These are phyloP conservation scores for Citrus glauca DNA, from an alignment of 345 rosid genomes.

Conservation along the genomic window DNA sequence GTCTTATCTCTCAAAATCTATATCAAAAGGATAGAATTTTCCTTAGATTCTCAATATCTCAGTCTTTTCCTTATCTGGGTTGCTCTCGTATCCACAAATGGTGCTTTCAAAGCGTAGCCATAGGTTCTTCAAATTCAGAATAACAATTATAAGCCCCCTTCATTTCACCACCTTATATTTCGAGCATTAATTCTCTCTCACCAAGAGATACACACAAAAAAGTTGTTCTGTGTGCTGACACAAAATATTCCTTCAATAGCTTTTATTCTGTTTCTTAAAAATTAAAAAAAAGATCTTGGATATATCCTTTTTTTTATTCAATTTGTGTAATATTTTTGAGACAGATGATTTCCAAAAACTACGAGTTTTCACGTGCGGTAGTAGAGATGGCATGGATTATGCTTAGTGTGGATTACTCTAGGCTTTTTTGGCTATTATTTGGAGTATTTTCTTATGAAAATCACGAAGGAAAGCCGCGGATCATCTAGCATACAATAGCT, in stretches of 20 bases:
- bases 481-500: conserved; percentile 39
- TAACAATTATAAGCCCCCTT: not conserved
- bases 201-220: not conserved
- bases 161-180: not conserved
- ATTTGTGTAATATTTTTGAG: not conserved
- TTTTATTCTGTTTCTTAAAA: not conserved
- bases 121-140: conserved; percentile 79
- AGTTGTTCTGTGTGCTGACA: conserved; percentile 19
- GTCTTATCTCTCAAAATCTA: not conserved
- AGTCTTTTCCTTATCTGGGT: not conserved
- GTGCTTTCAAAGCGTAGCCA: conserved; percentile 43
- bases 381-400: conserved; percentile 73
- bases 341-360: conserved; percentile 64
- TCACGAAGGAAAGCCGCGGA: conserved; percentile 87
- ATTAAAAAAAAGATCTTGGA: too few species aligned
- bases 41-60: conserved; percentile 1
- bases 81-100: conserved; percentile 49
- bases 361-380: conserved; percentile 34
- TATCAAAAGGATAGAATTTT: not conserved
- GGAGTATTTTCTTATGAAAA: conserved; percentile 82
- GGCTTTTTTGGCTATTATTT: conserved; percentile 71
- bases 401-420: conserved; percentile 67
- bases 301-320: not conserved
- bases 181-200: conserved; percentile 13
- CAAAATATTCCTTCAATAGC: conserved; percentile 22